phyloP scores from a whole-genome alignment of 1,284 basidiomycete species.

The Austropuccinia psidii region DNA sequence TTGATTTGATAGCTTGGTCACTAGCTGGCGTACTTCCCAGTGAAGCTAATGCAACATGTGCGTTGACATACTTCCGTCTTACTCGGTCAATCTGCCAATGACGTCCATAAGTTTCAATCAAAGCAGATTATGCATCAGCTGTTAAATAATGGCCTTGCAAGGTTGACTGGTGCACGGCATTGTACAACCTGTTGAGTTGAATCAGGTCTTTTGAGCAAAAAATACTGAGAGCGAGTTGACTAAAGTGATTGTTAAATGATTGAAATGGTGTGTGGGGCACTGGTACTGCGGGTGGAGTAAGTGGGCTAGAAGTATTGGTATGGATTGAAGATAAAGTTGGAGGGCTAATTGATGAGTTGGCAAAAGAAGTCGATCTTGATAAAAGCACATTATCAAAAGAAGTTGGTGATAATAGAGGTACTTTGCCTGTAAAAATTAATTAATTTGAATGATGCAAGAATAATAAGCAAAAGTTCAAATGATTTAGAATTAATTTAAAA shows the following conservation, averaged over 20 bases:
- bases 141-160: constrained; percentile 17
- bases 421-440: too few species aligned
- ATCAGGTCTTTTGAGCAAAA: constrained; percentile 13
- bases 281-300: not conserved
- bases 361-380: too few species aligned
- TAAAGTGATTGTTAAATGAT: constrained; percentile 32
- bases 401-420: not conserved
- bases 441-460: too few species aligned
- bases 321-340: too few species aligned
- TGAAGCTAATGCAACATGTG: constrained; percentile 21
- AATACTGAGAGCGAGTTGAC: constrained; percentile 32
- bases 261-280: constrained; percentile 19
- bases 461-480: not conserved
- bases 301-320: not conserved
- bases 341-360: too few species aligned
- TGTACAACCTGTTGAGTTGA: constrained; percentile 15
- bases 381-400: too few species aligned
- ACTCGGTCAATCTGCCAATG: constrained; percentile 21
- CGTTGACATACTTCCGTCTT: constrained; percentile 32
- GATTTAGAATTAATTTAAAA: too few species aligned
- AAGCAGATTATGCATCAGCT: constrained; percentile 24
- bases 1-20: constrained; percentile 7
- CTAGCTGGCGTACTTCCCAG: not conserved
- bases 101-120: constrained; percentile 34
- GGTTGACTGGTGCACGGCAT: constrained; percentile 13